These are phyloP conservation scores for Cyclotella cryptica DNA, from an alignment of 108 stramenopile species.

Conservation along the genomic window DNA sequence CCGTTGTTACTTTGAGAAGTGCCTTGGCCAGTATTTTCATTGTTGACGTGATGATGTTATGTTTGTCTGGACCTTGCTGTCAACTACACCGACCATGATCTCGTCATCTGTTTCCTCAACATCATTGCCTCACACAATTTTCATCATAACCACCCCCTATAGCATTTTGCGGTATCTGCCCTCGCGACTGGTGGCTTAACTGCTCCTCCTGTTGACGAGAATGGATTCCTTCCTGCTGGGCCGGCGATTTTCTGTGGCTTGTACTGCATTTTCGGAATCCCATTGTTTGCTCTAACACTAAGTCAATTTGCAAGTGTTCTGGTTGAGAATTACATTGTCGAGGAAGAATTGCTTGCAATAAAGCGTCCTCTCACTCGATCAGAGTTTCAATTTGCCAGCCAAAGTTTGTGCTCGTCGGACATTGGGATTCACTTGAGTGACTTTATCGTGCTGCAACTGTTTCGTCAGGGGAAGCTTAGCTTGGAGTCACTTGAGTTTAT, in stretches of 20 bases:
- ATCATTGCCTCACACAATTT: no score
- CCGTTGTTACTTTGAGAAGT: not conserved
- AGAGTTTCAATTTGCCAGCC: constrained; percentile 64
- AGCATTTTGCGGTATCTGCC: constrained; percentile 76
- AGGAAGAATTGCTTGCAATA: constrained; percentile 55
- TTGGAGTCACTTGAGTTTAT: constrained; percentile 56
- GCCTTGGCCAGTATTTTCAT: no score
- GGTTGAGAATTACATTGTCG: constrained; percentile 58
- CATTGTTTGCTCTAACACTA: constrained; percentile 71
- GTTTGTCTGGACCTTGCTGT: no score
- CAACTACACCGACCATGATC: no score
- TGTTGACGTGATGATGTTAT: no score
- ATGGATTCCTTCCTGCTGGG: constrained; percentile 62
- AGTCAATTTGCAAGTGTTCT: constrained; percentile 69
- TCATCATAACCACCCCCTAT: no score
- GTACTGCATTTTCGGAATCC: constrained; percentile 74
- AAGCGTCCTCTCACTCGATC: constrained; percentile 52
- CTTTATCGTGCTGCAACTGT: constrained; percentile 71
- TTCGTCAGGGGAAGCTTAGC: constrained; percentile 68
- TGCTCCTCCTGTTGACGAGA: constrained; percentile 59
- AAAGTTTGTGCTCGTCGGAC: constrained; percentile 50
- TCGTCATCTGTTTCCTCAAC: no score
- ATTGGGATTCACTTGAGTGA: constrained; percentile 60
- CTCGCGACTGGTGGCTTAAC: constrained; percentile 78
- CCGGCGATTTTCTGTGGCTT: constrained; percentile 70